A percentile compares a stretch with the other conserved stretches of the same genome.
These are phyloP conservation scores for Fusarium paranaense DNA, from an alignment of 2,329 filamentous ascomycete genomes.

Conservation along the genomic window DNA sequence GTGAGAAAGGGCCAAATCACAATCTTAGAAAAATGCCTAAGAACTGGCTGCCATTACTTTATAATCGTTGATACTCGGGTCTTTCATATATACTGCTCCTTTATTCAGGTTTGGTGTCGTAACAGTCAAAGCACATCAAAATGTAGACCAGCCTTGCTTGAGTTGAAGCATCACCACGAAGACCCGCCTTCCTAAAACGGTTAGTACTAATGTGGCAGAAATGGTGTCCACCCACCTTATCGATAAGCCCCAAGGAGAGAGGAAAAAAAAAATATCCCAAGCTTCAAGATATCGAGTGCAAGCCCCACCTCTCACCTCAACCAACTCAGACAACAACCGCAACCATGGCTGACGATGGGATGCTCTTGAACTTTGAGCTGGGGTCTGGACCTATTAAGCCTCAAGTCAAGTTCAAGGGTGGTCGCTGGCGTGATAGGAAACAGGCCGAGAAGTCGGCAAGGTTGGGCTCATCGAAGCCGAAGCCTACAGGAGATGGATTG, in stretches of 20 bases:
- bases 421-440: slow-evolving; percentile 91
- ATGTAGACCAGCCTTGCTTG: neutral
- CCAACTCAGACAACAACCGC: slow-evolving; percentile 26
- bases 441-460: slow-evolving; percentile 65
- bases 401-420: slow-evolving; percentile 81
- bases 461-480: slow-evolving; percentile 37
- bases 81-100: neutral
- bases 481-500: slow-evolving; percentile 39
- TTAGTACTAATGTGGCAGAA: neutral
- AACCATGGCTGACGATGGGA: slow-evolving; percentile 90
- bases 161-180: neutral
- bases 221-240: slow-evolving; percentile 23
- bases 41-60: no score
- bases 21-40: neutral
- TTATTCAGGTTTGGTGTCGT: neutral
- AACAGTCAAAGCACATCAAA: neutral
- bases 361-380: slow-evolving; percentile 92
- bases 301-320: slow-evolving; percentile 39
- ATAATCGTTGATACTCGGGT: no score
- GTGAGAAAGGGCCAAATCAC: neutral
- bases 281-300: slow-evolving; percentile 13
- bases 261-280: slow-evolving; percentile 25
- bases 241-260: slow-evolving; percentile 27
- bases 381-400: slow-evolving; percentile 73
- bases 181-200: neutral